Percentiles rank a stretch among this genome's conserved stretches.
These are phyloP conservation scores for Cytospora mali DNA, from an alignment of 2,329 filamentous ascomycete species.

Conservation along the genomic window DNA sequence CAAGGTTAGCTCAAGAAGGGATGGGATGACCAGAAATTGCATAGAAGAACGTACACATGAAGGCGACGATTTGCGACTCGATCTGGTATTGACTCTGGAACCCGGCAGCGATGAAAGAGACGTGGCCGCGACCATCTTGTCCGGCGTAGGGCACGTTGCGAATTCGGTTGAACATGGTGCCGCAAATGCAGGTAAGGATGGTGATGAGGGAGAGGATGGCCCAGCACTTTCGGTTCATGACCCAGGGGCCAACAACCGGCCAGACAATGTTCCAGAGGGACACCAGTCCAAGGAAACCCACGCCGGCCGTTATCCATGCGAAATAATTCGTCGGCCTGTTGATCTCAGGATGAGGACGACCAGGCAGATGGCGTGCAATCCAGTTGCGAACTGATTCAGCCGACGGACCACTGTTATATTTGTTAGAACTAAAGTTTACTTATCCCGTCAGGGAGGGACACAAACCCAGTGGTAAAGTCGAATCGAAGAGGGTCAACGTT, in stretches of 20 bases:
- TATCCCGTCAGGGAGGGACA: conserved; percentile 16
- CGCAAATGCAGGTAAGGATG: conserved; percentile 90
- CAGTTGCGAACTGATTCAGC: conserved; percentile 81
- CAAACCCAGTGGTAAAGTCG: conserved; percentile 82
- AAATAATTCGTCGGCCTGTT: conserved; percentile 86
- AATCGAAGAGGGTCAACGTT: conserved; percentile 73
- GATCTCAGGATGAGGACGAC: conserved; percentile 75
- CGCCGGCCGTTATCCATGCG: conserved; percentile 68
- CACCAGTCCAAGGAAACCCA: conserved; percentile 65
- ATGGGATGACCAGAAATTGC: conserved; percentile 1
- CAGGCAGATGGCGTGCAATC: conserved; percentile 78
- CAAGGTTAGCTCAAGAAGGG: conserved; percentile 31
- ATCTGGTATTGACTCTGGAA: conserved; percentile 94
- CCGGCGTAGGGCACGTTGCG: conserved; percentile 91
- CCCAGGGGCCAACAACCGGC: conserved; percentile 77
- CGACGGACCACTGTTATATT: conserved; percentile 59
- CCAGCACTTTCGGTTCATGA: conserved; percentile 94
- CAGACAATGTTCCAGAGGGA: conserved; percentile 64
- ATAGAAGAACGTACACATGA: conserved; percentile 69
- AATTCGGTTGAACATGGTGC: conserved; percentile 99
- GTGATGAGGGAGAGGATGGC: conserved; percentile 84
- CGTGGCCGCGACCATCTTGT: conserved; percentile 80
- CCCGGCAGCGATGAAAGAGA: conserved; percentile 86
- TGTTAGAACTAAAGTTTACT: conserved; percentile 2
- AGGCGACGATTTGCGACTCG: conserved; percentile 93